A percentile compares a stretch with the other conserved stretches of the same genome.
Evolutionary conservation across 371 early-diverging fungal genomes (phyloP).

Genomic region (Lichtheimia corymbifera): DNA sequence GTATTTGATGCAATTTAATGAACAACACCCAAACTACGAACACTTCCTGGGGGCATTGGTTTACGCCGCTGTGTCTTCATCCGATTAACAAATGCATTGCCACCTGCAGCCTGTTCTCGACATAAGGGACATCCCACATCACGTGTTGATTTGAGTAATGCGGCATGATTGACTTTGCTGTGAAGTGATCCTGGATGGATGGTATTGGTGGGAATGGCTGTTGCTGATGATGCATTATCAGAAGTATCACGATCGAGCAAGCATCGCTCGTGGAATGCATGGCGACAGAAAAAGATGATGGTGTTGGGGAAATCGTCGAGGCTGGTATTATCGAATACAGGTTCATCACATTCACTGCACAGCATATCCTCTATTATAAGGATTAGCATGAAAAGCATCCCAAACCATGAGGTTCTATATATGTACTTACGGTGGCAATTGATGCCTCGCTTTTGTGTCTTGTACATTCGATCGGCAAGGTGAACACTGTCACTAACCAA

Average conservation of each 20-base stretch:
- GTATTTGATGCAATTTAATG: constrained; percentile 12
- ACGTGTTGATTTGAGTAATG: constrained; percentile 51
- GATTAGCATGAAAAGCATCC: background rate
- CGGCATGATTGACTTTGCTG: constrained; percentile 58
- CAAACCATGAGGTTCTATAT: too few species aligned
- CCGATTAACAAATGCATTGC: constrained; percentile 52
- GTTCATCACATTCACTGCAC: constrained; percentile 65
- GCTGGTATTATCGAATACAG: constrained; percentile 48
- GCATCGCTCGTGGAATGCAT: constrained; percentile 73
- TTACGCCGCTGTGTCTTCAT: constrained; percentile 42
- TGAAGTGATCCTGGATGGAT: constrained; percentile 34
- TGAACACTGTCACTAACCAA: constrained; percentile 82
- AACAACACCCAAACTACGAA: constrained; percentile 44
- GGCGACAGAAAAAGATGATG: constrained; percentile 77
- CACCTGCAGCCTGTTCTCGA: constrained; percentile 54
- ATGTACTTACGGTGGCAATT: constrained; percentile 47
- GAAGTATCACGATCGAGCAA: constrained; percentile 36
- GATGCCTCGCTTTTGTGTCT: constrained; percentile 72
- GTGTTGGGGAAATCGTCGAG: constrained; percentile 36
- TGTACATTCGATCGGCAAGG: constrained; percentile 73
- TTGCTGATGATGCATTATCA: constrained; percentile 6
- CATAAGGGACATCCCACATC: constrained; percentile 58
- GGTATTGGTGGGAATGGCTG: constrained; percentile 21
- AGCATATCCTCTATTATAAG: constrained; percentile 50
- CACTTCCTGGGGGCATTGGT: constrained; percentile 20